phyloP scores from a whole-genome alignment of 2,329 filamentous ascomycete genomes.

The Sarocladium brachiariae region DNA sequence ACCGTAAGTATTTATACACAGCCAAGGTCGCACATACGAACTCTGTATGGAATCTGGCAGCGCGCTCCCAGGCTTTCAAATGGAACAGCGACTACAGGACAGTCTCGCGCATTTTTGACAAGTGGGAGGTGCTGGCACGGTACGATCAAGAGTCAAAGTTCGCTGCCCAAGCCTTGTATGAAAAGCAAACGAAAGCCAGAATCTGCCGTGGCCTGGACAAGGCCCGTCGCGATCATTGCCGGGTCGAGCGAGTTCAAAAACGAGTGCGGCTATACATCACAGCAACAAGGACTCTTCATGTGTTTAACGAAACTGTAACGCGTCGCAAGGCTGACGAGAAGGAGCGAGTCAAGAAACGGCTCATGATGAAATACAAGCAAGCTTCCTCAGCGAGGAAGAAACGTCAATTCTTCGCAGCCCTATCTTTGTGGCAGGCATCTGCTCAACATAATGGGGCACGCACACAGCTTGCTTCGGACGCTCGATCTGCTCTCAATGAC shows the following conservation, averaged over 20 bases:
- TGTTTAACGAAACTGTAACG: constrained; percentile 20
- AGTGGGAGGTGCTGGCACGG: constrained; percentile 19
- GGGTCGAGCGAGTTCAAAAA: background rate
- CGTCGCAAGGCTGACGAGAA: constrained; percentile 21
- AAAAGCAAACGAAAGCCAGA: background rate
- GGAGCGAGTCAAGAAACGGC: constrained; percentile 22
- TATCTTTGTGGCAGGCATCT: constrained; percentile 24
- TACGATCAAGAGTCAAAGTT: constrained; percentile 14
- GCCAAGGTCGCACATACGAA: constrained; percentile 18
- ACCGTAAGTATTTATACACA: constrained; percentile 15
- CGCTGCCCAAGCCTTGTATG: constrained; percentile 12
- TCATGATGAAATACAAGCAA: constrained; percentile 29
- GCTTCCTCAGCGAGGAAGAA: constrained; percentile 25
- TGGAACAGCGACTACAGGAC: constrained; percentile 27
- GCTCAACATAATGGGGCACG: constrained; percentile 12
- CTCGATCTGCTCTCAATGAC: constrained; percentile 12
- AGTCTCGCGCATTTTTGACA: constrained; percentile 20
- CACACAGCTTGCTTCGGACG: constrained; percentile 14
- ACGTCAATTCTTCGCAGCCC: constrained; percentile 24
- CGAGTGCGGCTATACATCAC: constrained; percentile 26
- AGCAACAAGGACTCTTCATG: constrained; percentile 20
- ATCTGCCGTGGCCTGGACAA: background rate
- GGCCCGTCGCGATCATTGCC: background rate
- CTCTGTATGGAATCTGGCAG: constrained; percentile 25
- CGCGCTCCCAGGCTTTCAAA: constrained; percentile 26